Conservation (phyloP, 2,329 filamentous ascomycete genomes). For the Knufia petricola region DNA sequence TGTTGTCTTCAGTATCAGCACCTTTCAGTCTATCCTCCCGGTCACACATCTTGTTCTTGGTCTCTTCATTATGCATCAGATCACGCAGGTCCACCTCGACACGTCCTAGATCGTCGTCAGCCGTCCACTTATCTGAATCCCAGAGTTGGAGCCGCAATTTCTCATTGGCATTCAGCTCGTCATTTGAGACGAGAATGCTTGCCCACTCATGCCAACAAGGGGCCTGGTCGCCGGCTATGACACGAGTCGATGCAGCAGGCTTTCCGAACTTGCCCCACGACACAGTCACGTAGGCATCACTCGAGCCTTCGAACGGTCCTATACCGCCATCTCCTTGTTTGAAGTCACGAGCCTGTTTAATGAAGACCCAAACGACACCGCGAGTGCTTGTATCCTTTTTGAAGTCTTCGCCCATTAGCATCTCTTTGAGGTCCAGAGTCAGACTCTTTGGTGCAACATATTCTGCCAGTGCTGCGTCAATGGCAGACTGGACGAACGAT, state of each 20-base stretch:
- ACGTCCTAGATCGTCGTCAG: slow-evolving; percentile 64
- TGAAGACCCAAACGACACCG: slow-evolving; percentile 56
- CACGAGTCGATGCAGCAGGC: slow-evolving; percentile 55
- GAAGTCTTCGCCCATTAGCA: slow-evolving; percentile 68
- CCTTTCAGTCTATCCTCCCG: slow-evolving; percentile 57
- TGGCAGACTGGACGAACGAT: slow-evolving; percentile 63
- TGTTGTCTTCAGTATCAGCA: slow-evolving; percentile 54
- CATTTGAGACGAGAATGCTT: slow-evolving; percentile 58
- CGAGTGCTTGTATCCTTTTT: slow-evolving; percentile 61
- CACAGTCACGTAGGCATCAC: slow-evolving; percentile 62
- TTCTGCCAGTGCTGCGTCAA: slow-evolving; percentile 63
- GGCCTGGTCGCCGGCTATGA: slow-evolving; percentile 56
- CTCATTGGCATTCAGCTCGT: slow-evolving; percentile 64
- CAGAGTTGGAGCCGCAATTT: slow-evolving; percentile 61
- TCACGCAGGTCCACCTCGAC: slow-evolving; percentile 60
- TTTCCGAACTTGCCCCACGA: slow-evolving; percentile 72
- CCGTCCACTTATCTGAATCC: slow-evolving; percentile 64
- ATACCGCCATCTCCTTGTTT: slow-evolving; percentile 60
- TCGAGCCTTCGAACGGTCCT: slow-evolving; percentile 52
- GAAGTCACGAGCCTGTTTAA: slow-evolving; percentile 60
- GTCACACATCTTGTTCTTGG: slow-evolving; percentile 53
- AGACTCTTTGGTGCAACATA: slow-evolving; percentile 69
- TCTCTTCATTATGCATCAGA: slow-evolving; percentile 50
- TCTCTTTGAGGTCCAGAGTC: slow-evolving; percentile 64
- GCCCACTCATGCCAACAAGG: slow-evolving; percentile 63